Base-by-base conservation (phyloP, 257 asterid species). In the Asclepias syriaca region DNA sequence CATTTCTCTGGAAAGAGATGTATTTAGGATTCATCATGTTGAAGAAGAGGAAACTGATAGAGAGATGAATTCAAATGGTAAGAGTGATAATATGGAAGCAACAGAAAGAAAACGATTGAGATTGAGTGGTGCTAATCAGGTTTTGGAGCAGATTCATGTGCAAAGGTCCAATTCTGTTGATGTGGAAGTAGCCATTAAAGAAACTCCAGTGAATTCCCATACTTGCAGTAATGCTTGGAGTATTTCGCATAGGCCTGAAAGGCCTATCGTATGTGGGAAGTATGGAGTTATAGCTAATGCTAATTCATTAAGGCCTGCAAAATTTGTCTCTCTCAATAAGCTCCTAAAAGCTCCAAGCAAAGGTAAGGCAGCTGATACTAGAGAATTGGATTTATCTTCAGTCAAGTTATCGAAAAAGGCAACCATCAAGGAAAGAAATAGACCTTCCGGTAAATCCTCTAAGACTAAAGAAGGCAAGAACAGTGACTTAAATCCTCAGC, bases 221-320 rank as follows among this genome's bases (percentile, higher is more conserved):
- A 73, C 78, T 72, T 68, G 71, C 48, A 73, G 65, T 68, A 69
- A 75, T 72, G 73, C 73, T 19, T 56, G 16, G 58, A 78, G 65
- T 77, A 59, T 65, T 55, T 67, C 59, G 72, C 77, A 72, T 55
- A 56, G 73, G 77, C 75, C 60, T 72, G 79, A 58, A 70, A 83
- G 81, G 78, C 94, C 94, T 65, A 67, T 77, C 45, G 88, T 84
- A 61, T 70, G 73, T 65, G 89, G 84, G 70, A 84, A 81, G 77
- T 88, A 84, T 78, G 95, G 91, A 39, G 77, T 86, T 77, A 86
- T 88, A 67, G 78, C 89, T 68, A 88, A 84, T 74, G 91, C 75
- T 37, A 78, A 83, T 66, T 71, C 81, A 43, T 74, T 68, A 39
- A 88, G 83, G 69, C 82, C 85, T 49, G 65, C 83, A 37, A 86